Percentiles rank a stretch among this genome's conserved stretches.
These are phyloP conservation scores for Cercospora citrullina DNA, from an alignment of 2,329 filamentous ascomycete genomes.

Conservation along the genomic window DNA sequence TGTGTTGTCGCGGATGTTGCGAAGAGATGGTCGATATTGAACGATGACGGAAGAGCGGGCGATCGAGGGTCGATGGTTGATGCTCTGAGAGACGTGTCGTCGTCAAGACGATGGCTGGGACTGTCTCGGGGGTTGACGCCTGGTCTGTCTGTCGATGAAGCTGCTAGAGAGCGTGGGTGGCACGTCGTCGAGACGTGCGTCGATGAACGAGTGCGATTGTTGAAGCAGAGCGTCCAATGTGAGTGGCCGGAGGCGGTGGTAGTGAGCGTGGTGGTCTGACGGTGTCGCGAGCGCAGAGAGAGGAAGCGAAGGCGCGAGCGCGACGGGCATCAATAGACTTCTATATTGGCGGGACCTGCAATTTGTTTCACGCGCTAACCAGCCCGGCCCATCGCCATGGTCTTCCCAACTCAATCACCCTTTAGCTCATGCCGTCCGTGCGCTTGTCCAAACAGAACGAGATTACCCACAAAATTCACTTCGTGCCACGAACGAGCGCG, in stretches of 20 bases:
- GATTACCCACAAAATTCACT: slow-evolving; percentile 12
- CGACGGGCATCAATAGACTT: slow-evolving; percentile 7
- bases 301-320: slow-evolving; percentile 7
- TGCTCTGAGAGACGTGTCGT: slow-evolving; percentile 21
- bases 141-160: slow-evolving; percentile 20
- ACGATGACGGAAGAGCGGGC: slow-evolving; percentile 5
- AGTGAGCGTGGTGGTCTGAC: slow-evolving; percentile 16
- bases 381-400: background rate
- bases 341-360: slow-evolving; percentile 15
- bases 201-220: slow-evolving; percentile 11
- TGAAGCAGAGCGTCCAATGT: slow-evolving; percentile 3
- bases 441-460: background rate
- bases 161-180: slow-evolving; percentile 10
- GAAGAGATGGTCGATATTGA: slow-evolving; percentile 1
- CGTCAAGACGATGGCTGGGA: slow-evolving; percentile 23
- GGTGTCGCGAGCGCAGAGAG: slow-evolving; percentile 4
- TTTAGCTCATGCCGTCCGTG: slow-evolving; percentile 10
- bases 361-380: slow-evolving; percentile 16
- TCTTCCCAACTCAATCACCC: slow-evolving; percentile 13
- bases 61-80: slow-evolving; percentile 11
- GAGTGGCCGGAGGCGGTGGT: slow-evolving; percentile 10
- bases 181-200: slow-evolving; percentile 22
- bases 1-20: slow-evolving; percentile 12
- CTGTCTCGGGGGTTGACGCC: slow-evolving; percentile 23
- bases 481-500: slow-evolving; percentile 2